These are phyloP conservation scores for Thuidium tamariscinum DNA, from an alignment of 225 moss, liverwort and hornwort species.

Conservation along the genomic window DNA sequence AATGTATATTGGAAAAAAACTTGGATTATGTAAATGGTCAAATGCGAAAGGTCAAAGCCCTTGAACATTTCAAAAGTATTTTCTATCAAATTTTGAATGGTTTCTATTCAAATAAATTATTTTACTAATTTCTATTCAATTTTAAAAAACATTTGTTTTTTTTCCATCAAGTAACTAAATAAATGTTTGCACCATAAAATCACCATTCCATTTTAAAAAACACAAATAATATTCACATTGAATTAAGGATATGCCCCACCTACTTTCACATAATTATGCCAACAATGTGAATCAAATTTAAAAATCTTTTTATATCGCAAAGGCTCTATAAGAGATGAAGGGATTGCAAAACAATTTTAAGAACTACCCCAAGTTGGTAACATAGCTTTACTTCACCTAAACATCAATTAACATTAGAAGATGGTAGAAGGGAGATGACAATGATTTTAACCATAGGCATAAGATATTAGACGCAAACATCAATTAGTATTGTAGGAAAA, in stretches of 20 bases:
- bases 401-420: not conserved
- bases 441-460: too few species aligned
- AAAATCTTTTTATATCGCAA: not conserved
- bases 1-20: not conserved
- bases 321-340: not conserved
- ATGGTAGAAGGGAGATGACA: not conserved
- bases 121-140: too few species aligned
- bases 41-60: accelerated
- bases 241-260: accelerated
- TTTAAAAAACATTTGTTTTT: not conserved
- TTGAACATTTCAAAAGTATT: too few species aligned
- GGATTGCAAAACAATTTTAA: not conserved
- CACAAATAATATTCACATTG: not conserved
- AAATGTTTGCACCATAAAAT: not conserved
- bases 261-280: accelerated
- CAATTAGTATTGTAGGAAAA: too few species aligned
- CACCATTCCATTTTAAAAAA: not conserved
- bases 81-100: too few species aligned
- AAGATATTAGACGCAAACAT: too few species aligned
- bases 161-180: too few species aligned
- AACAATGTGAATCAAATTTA: not conserved
- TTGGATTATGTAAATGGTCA: not conserved
- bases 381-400: accelerated
- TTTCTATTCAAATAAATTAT: too few species aligned
- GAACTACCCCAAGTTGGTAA: accelerated